These are phyloP conservation scores for Candida neerlandica DNA, from an alignment of 1,139 yeast species.

Conservation along the genomic window DNA sequence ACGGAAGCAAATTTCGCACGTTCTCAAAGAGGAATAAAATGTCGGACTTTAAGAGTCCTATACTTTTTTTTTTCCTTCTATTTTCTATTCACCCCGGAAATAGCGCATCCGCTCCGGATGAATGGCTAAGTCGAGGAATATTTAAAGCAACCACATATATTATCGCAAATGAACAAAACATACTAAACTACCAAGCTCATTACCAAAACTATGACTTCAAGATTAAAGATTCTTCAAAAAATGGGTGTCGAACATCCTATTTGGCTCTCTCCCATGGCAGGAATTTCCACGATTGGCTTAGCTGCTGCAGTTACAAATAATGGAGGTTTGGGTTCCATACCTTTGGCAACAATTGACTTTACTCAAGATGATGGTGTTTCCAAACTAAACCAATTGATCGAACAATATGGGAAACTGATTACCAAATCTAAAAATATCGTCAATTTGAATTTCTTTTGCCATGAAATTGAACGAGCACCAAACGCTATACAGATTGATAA, in stretches of 20 bases:
- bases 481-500: slow-evolving; percentile 21
- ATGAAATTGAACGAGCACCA: slow-evolving; percentile 28
- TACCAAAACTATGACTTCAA: neutral
- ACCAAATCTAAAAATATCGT: slow-evolving; percentile 19
- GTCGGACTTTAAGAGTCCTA: too few relatives aligned
- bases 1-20: too few relatives aligned
- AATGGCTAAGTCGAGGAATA: too few relatives aligned
- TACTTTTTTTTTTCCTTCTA: too few relatives aligned
- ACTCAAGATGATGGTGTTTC: slow-evolving; percentile 19
- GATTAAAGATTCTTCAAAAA: slow-evolving; percentile 6
- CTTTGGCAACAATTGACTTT: slow-evolving; percentile 39
- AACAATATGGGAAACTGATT: neutral
- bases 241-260: slow-evolving; percentile 37
- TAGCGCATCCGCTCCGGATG: too few relatives aligned
- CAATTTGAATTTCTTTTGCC: slow-evolving; percentile 53
- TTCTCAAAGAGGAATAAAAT: too few relatives aligned
- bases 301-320: slow-evolving; percentile 38
- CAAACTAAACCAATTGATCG: slow-evolving; percentile 18
- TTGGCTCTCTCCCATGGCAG: slow-evolving; percentile 59
- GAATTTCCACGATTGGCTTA: slow-evolving; percentile 43
- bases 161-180: neutral
- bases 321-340: slow-evolving; percentile 52
- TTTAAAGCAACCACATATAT: too few relatives aligned
- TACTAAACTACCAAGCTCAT: neutral
- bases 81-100: too few relatives aligned